phyloP scores from a whole-genome alignment of 1,284 basidiomycete genomes.

The Puccinia hordei region DNA sequence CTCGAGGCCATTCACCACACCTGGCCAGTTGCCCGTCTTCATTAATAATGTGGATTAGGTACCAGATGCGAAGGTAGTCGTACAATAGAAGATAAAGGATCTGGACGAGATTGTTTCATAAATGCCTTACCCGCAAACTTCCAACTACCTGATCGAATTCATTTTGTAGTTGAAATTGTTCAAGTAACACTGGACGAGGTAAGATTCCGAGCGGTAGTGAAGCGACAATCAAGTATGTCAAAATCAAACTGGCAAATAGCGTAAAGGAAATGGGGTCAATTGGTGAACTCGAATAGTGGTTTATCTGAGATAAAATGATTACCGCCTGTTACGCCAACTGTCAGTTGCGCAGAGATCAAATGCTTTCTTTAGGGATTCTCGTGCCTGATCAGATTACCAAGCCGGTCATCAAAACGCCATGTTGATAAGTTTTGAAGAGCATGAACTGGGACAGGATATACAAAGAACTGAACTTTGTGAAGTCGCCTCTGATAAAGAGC shows the following conservation, averaged over 20 bases:
- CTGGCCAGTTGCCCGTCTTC: conserved; percentile 58
- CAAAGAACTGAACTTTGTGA: conserved; percentile 54
- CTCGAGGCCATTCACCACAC: conserved; percentile 56
- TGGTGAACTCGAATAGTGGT: neutral
- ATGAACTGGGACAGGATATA: neutral
- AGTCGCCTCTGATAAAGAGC: conserved; percentile 60
- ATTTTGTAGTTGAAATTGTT: conserved; percentile 55
- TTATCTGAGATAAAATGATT: neutral
- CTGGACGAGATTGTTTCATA: conserved; percentile 13
- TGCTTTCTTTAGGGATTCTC: conserved; percentile 59
- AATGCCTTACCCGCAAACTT: conserved; percentile 47
- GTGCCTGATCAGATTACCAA: conserved; percentile 54
- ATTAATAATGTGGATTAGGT: neutral
- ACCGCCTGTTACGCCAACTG: conserved; percentile 57
- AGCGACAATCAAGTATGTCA: conserved; percentile 59
- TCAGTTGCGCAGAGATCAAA: conserved; percentile 58
- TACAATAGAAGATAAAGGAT: neutral
- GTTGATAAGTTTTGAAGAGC: neutral
- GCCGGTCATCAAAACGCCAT: neutral
- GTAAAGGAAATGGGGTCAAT: conserved; percentile 26
- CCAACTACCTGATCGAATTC: conserved; percentile 55
- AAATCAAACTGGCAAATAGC: conserved; percentile 56
- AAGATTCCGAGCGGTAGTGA: conserved; percentile 60
- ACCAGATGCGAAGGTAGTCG: neutral
- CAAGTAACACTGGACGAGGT: conserved; percentile 56